Conservation (phyloP, 805 yeast genomes). For the Kodamaea hsintzibuensis region DNA sequence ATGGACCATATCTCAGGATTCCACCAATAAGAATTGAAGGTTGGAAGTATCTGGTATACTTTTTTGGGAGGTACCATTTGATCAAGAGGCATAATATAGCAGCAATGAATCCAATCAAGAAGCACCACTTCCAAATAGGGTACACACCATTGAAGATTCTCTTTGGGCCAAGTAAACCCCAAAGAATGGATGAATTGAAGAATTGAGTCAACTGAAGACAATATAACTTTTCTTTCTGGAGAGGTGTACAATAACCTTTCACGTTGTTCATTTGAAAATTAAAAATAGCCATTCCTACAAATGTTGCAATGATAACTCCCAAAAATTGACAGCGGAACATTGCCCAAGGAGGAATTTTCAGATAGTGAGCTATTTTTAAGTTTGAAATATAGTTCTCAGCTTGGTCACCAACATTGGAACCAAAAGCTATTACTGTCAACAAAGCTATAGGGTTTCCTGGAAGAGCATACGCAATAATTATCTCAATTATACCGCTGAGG, state of each 20-base stretch:
- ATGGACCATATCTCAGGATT: slow-evolving; percentile 31
- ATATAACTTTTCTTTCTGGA: slow-evolving; percentile 27
- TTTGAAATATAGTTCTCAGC: slow-evolving; percentile 56
- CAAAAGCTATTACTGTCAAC: slow-evolving; percentile 57
- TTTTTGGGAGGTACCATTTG: slow-evolving; percentile 19
- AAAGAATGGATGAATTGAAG: slow-evolving; percentile 57
- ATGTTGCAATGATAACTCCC: slow-evolving; percentile 21
- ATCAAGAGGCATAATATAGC: slow-evolving; percentile 21
- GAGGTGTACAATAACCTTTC: slow-evolving; percentile 20
- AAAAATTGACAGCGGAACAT: slow-evolving; percentile 45
- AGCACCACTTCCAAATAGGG: slow-evolving; percentile 34
- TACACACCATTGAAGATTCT: slow-evolving; percentile 33
- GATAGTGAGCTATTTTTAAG: slow-evolving; percentile 64
- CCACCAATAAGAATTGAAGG: slow-evolving; percentile 37
- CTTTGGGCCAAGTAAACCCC: slow-evolving; percentile 55
- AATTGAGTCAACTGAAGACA: slow-evolving; percentile 34
- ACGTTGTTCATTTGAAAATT: slow-evolving; percentile 20
- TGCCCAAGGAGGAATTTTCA: slow-evolving; percentile 62
- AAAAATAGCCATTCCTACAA: slow-evolving; percentile 23
- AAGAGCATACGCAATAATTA: slow-evolving; percentile 37
- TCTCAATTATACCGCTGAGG: slow-evolving; percentile 37
- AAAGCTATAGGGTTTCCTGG: slow-evolving; percentile 39
- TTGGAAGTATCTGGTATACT: slow-evolving; percentile 29
- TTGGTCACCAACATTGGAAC: slow-evolving; percentile 57
- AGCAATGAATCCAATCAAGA: slow-evolving; percentile 33